Percentiles rank a stretch among this genome's conserved stretches.
phyloP scores from a whole-genome alignment of 2,329 filamentous ascomycete species.

The Corynespora cassiicola region DNA sequence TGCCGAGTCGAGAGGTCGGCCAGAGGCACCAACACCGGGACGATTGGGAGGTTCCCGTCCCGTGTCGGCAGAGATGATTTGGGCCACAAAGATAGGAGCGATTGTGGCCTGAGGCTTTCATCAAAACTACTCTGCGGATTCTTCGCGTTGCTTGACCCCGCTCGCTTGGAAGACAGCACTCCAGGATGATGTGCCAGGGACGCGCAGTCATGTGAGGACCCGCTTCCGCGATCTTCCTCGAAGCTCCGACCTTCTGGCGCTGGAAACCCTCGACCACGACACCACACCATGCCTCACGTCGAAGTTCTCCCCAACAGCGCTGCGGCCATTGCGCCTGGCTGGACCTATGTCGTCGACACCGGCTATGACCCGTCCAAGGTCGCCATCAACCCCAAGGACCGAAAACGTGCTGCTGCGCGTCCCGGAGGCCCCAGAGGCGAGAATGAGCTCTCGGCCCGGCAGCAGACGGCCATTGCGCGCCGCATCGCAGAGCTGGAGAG shows the following conservation, averaged over 20 bases:
- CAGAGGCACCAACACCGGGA: too few relatives aligned
- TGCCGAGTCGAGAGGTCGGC: too few relatives aligned
- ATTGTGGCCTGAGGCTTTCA: too few relatives aligned
- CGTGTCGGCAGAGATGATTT: too few relatives aligned
- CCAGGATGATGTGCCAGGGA: too few relatives aligned
- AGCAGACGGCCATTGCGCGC: slow-evolving; percentile 80
- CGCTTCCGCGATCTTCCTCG: too few relatives aligned
- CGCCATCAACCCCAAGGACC: slow-evolving; percentile 58
- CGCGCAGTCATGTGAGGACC: too few relatives aligned
- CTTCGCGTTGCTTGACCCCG: too few relatives aligned
- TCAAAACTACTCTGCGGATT: too few relatives aligned
- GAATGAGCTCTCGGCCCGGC: slow-evolving; percentile 76
- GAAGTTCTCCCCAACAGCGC: slow-evolving; percentile 78
- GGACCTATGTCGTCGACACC: slow-evolving; percentile 88
- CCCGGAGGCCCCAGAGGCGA: slow-evolving; percentile 42
- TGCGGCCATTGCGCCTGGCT: slow-evolving; percentile 78
- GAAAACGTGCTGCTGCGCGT: slow-evolving; percentile 70
- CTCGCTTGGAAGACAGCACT: too few relatives aligned
- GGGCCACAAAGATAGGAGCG: too few relatives aligned
- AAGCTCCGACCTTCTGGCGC: neutral
- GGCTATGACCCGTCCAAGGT: slow-evolving; percentile 63
- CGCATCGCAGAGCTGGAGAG: slow-evolving; percentile 83
- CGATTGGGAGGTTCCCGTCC: too few relatives aligned
- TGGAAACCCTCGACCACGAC: slow-evolving; percentile 5
- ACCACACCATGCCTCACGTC: slow-evolving; percentile 69